phyloP scores from a whole-genome alignment of 2,329 filamentous ascomycete genomes.

The Bipolaris sorokiniana region DNA sequence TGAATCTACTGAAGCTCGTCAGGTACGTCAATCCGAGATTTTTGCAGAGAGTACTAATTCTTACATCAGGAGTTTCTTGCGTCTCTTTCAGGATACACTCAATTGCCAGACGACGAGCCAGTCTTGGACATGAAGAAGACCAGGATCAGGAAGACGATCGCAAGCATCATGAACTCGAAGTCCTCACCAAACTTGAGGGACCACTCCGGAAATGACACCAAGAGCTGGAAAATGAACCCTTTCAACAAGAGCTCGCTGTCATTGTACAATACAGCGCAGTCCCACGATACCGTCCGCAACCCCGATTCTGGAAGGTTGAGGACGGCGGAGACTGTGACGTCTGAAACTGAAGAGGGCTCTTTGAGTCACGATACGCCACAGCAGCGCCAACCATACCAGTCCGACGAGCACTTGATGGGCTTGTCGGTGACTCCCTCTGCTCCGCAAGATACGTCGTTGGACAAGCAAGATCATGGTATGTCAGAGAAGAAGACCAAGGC shows the following conservation, averaged over 20 bases:
- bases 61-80: neutral
- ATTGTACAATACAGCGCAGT: neutral
- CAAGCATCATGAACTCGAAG: neutral
- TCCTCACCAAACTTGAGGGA: neutral
- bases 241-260: neutral
- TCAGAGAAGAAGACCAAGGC: conserved; percentile 20
- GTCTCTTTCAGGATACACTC: neutral
- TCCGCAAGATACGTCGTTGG: neutral
- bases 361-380: neutral
- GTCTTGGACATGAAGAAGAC: neutral
- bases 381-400: neutral
- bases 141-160: conserved; percentile 3
- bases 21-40: neutral
- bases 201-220: neutral
- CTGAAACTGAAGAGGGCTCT: neutral
- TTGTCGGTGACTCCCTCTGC: neutral
- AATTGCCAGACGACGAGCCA: neutral
- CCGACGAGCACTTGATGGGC: neutral
- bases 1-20: neutral
- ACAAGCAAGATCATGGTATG: neutral
- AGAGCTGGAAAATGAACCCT: neutral
- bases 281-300: neutral
- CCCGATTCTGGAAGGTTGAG: conserved; percentile 2
- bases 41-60: neutral
- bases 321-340: neutral